These are phyloP conservation scores for Lagerstroemia fauriei DNA, from an alignment of 441 rosid species.

Conservation along the genomic window DNA sequence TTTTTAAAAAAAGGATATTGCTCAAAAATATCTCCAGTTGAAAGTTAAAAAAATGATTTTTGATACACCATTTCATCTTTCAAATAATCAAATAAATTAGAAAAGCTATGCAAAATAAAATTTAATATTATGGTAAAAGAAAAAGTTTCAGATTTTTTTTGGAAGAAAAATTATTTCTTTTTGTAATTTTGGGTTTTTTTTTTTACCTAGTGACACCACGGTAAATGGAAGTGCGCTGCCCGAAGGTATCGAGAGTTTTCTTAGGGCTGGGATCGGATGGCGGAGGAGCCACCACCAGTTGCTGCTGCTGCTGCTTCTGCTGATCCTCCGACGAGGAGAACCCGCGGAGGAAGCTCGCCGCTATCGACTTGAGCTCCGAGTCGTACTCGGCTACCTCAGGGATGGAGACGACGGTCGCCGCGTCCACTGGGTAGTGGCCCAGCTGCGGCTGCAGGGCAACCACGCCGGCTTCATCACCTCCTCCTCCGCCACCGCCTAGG, in stretches of 20 bases:
- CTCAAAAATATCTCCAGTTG: not conserved
- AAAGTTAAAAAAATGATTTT: not conserved
- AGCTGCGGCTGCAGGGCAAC: slow-evolving; percentile 30
- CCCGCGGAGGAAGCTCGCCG: slow-evolving; percentile 70
- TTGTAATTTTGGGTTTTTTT: not conserved
- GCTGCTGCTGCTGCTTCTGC: slow-evolving; percentile 26
- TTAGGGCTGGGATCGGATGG: slow-evolving; percentile 45
- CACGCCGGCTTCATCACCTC: slow-evolving; percentile 44
- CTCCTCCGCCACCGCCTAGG: slow-evolving; percentile 49
- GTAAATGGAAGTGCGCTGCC: slow-evolving; percentile 90
- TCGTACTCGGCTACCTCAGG: slow-evolving; percentile 53
- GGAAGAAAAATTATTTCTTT: not conserved
- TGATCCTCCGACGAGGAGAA: slow-evolving; percentile 25
- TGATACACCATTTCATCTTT: not conserved
- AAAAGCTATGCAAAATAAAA: not conserved
- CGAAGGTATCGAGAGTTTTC: slow-evolving; percentile 67
- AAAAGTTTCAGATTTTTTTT: too few species aligned
- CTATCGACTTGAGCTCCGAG: slow-evolving; percentile 72
- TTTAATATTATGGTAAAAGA: not conserved
- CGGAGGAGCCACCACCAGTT: slow-evolving; percentile 24
- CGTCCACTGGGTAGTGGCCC: slow-evolving; percentile 18
- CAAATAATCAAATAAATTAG: not conserved
- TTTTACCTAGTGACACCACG: slow-evolving; percentile 86
- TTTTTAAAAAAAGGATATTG: too few species aligned
- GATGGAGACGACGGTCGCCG: slow-evolving; percentile 30